Conservation (phyloP, 768 basidiomycete genomes). For the Auricularia sp. region DNA sequence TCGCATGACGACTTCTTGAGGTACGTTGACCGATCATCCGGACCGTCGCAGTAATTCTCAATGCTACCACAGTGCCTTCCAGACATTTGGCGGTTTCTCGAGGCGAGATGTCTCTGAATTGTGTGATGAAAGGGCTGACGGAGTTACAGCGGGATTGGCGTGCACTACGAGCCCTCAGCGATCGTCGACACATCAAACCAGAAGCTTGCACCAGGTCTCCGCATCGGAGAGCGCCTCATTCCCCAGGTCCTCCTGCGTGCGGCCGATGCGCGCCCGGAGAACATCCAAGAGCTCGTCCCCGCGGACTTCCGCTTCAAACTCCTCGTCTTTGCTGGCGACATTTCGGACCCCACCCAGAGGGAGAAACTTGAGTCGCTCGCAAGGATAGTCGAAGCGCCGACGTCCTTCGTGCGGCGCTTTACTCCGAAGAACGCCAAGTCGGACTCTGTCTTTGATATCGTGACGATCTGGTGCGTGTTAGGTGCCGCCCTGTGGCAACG, state of each 20-base stretch:
- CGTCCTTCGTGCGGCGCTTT: constrained; percentile 21
- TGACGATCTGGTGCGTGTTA: constrained; percentile 21
- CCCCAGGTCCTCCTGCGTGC: constrained; percentile 40
- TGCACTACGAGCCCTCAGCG: constrained; percentile 39
- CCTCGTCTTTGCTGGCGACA: constrained; percentile 43
- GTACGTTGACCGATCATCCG: constrained; percentile 16
- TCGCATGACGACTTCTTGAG: constrained; percentile 38
- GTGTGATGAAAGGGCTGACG: too few relatives aligned
- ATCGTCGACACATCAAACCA: constrained; percentile 33
- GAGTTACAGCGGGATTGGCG: constrained; percentile 35
- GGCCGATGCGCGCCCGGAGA: constrained; percentile 38
- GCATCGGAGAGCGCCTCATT: constrained; percentile 42
- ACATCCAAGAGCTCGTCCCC: constrained; percentile 44
- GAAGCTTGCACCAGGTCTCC: constrained; percentile 28
- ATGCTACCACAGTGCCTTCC: constrained; percentile 30
- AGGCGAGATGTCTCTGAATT: constrained; percentile 1
- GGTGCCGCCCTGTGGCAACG: neutral
- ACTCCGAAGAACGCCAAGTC: constrained; percentile 16
- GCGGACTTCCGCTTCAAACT: constrained; percentile 47
- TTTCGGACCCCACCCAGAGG: constrained; percentile 20
- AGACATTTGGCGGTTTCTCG: constrained; percentile 43
- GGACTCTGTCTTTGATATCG: constrained; percentile 20
- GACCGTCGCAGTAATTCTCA: too few relatives aligned
- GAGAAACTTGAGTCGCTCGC: constrained; percentile 24
- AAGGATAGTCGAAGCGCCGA: constrained; percentile 18